A percentile compares a stretch with the other conserved stretches of the same genome.
Evolutionary conservation across 2,329 filamentous ascomycete genomes (phyloP).

Genomic region (Hymenoscyphus repandus): DNA sequence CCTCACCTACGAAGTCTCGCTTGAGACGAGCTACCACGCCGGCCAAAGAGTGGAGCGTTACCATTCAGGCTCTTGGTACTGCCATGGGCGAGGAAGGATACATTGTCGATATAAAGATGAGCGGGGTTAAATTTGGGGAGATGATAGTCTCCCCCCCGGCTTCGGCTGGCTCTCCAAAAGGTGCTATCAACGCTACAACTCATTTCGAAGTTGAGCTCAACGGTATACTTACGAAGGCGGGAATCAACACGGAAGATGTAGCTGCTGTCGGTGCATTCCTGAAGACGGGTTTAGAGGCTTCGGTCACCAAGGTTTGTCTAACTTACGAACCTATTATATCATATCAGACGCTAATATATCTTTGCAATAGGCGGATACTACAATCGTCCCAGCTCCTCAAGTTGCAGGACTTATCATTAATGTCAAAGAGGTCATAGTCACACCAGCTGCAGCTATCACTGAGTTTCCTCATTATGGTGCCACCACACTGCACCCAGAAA

Average conservation of each 20-base stretch:
- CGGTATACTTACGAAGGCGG: too few relatives aligned
- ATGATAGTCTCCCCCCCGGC: constrained; percentile 13
- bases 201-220: too few relatives aligned
- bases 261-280: too few relatives aligned
- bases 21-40: background rate
- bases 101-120: background rate
- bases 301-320: too few relatives aligned
- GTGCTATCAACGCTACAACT: too few relatives aligned
- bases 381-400: too few relatives aligned
- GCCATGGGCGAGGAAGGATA: constrained; percentile 1
- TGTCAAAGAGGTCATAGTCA: constrained; percentile 22
- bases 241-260: too few relatives aligned
- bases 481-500: constrained; percentile 18
- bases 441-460: constrained; percentile 9
- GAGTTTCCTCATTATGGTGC: constrained; percentile 21
- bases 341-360: too few relatives aligned
- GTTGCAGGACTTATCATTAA: too few relatives aligned
- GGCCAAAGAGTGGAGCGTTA: constrained; percentile 2
- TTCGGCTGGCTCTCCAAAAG: background rate
- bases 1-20: background rate
- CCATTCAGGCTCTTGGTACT: background rate
- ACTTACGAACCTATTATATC: too few relatives aligned
- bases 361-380: too few relatives aligned
- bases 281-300: too few relatives aligned
- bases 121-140: background rate